phyloP scores from a whole-genome alignment of 2,329 filamentous ascomycete genomes.

The Neurospora sp. region DNA sequence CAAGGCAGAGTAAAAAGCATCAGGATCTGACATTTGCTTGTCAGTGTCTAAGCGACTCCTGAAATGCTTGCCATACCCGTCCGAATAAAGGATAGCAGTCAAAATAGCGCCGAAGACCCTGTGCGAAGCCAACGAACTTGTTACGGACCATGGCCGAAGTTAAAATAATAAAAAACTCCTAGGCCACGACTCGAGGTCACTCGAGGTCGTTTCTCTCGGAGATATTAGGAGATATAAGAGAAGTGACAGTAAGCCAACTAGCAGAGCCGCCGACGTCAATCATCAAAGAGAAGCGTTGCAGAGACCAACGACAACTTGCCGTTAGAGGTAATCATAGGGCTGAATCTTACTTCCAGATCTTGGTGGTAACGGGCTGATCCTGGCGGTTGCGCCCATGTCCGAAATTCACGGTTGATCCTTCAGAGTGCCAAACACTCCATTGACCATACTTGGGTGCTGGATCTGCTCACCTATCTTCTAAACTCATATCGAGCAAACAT shows the following conservation, averaged over 20 bases:
- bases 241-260: neutral
- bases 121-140: neutral
- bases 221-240: neutral
- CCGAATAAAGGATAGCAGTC: neutral
- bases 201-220: neutral
- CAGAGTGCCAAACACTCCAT: neutral
- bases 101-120: neutral
- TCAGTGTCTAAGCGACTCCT: neutral
- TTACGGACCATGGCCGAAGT: neutral
- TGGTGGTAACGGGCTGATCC: neutral
- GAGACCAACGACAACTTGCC: neutral
- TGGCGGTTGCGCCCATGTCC: neutral
- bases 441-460: neutral
- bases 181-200: neutral
- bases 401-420: neutral
- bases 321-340: neutral
- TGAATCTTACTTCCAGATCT: neutral
- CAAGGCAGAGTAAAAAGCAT: too few relatives aligned
- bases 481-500: neutral
- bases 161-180: neutral
- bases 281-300: neutral
- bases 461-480: neutral
- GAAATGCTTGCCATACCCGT: neutral
- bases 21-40: too few relatives aligned
- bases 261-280: neutral